phyloP scores from a whole-genome alignment of 31 red algal genomes.

The Bonnemaisonia californica region DNA sequence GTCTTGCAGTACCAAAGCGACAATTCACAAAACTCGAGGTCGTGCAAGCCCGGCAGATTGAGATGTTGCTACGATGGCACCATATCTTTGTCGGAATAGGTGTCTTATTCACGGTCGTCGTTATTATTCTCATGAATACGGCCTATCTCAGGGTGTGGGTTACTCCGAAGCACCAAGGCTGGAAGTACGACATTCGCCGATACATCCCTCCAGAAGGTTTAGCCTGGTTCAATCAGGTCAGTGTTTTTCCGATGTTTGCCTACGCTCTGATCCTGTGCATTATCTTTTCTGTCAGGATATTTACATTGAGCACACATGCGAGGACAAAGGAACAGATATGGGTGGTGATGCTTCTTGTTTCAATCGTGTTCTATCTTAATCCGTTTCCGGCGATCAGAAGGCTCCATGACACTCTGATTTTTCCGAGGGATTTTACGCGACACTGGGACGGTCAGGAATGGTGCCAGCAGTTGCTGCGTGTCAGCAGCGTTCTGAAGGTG shows the following conservation, averaged over 20 bases:
- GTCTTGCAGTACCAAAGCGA: slow-evolving; percentile 50
- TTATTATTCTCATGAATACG: slow-evolving; percentile 67
- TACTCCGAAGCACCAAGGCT: slow-evolving; percentile 57
- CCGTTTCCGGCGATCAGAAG: slow-evolving; percentile 61
- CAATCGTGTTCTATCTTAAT: slow-evolving; percentile 72
- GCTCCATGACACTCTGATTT: slow-evolving; percentile 68
- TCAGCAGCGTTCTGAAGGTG: slow-evolving; percentile 52
- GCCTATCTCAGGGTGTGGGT: slow-evolving; percentile 43
- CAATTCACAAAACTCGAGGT: slow-evolving; percentile 86
- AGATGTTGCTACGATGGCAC: slow-evolving; percentile 67
- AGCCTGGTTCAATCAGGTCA: slow-evolving; percentile 63
- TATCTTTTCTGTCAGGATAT: slow-evolving; percentile 62
- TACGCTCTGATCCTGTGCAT: slow-evolving; percentile 56
- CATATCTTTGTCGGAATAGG: slow-evolving; percentile 68
- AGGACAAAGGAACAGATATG: slow-evolving; percentile 80
- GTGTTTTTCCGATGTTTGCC: slow-evolving; percentile 55
- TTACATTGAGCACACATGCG: slow-evolving; percentile 41
- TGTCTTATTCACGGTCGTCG: slow-evolving; percentile 53
- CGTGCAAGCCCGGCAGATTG: slow-evolving; percentile 77
- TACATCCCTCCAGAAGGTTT: slow-evolving; percentile 47
- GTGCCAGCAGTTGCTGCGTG: slow-evolving; percentile 42
- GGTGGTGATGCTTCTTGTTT: slow-evolving; percentile 66
- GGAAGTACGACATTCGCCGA: slow-evolving; percentile 49
- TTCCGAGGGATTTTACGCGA: slow-evolving; percentile 21
- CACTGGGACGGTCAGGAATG: slow-evolving; percentile 60